phyloP scores from a whole-genome alignment of 2,329 filamentous ascomycete genomes.

The Fusarium sp. region DNA sequence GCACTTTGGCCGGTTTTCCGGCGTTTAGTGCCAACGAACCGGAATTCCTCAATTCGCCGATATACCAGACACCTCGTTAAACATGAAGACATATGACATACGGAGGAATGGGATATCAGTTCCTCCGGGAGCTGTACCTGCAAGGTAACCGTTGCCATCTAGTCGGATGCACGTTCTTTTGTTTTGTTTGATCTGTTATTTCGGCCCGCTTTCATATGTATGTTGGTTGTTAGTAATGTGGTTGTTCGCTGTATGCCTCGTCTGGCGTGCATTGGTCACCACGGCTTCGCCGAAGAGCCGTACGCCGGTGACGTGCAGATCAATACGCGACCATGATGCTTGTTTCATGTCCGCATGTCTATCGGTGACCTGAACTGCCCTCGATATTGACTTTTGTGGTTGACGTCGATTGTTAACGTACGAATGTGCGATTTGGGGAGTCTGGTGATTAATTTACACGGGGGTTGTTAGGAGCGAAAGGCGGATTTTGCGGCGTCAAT shows the following conservation, averaged over 20 bases:
- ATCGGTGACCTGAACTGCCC: constrained; percentile 9
- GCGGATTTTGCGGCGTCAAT: constrained; percentile 16
- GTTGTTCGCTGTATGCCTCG: constrained; percentile 13
- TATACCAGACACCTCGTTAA: neutral
- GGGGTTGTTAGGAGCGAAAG: neutral
- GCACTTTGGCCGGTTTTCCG: constrained; percentile 5
- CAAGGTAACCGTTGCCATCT: too few species aligned
- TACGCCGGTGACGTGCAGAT: constrained; percentile 23
- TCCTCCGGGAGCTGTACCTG: neutral
- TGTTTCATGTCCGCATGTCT: constrained; percentile 5
- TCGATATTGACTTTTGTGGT: constrained; percentile 6
- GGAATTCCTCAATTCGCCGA: neutral
- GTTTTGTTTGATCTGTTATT: neutral
- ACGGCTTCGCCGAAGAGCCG: constrained; percentile 33
- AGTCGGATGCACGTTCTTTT: neutral
- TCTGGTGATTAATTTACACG: constrained; percentile 4
- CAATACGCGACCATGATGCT: constrained; percentile 15
- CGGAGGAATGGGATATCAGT: neutral
- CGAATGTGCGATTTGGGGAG: constrained; percentile 1
- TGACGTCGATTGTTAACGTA: constrained; percentile 2
- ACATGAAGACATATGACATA: neutral
- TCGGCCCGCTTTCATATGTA: neutral
- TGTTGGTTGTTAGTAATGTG: neutral
- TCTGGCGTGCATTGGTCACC: constrained; percentile 15
- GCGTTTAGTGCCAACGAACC: neutral